Base-by-base conservation (phyloP, 768 basidiomycete species). In the Amanita brunnescens region DNA sequence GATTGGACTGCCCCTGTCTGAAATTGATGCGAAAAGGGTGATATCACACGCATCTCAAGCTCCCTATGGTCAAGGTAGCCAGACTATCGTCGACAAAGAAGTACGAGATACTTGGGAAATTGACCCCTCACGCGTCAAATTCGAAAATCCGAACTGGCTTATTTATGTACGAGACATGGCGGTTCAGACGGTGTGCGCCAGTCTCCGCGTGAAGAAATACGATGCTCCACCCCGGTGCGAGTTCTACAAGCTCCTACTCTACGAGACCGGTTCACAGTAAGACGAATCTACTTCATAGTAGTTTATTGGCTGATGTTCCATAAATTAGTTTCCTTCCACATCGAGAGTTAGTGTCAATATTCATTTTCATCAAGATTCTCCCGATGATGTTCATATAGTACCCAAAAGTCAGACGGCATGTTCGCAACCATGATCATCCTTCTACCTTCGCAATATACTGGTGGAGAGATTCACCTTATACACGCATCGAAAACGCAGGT, bases 21-120 rank as follows among this genome's bases (percentile, higher is more conserved):
- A 59, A 34, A 61, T 67, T 2, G 73, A 74, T 26, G 76, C 74
- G 1, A 60, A 63, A 35, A 44, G 59, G 1, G 63, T 79, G 38
- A 72, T 70, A 21, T 54, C 61, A 1, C 47, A 55, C 14, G 62
- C 71, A 5, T 52, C 54, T 5, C 70, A 29, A 71, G 72, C 76
- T 2, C 73, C 74, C 0, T 78, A 70, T 58, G 77, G 76, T 1
- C 68, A 69, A 47, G 75, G 73, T 10, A 40, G 10, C 37, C n/a
- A 34, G 26, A 29, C 26, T 29, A 55, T 76, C 6, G 64, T 76
- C 0, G 68, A 78, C 53, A 74, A 61, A 33, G 56, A 62, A 1
- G 74, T 77, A 7, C 61, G 76, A 14, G 70, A 78, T 63, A 76
- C 73, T 3, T 79, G 76, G 75, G 75, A 78, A 56, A 72, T 79